Conservation (phyloP, 2,329 filamentous ascomycete genomes). For the Penicillium sp. region DNA sequence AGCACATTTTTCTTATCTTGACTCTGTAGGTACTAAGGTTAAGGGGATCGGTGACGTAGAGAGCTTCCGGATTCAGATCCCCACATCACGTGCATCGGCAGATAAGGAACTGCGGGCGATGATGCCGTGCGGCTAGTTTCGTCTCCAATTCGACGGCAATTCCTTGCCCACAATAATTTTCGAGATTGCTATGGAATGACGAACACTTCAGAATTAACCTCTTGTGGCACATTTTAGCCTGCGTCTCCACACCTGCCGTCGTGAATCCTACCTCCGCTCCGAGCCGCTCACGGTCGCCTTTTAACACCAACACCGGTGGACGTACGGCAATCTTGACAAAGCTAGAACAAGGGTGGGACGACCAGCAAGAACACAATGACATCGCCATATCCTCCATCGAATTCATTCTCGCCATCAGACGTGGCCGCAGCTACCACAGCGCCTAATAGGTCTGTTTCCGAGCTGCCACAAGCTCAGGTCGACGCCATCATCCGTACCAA, state of each 20-base stretch:
- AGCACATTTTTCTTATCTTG: neutral
- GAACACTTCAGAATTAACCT: neutral
- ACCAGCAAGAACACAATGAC: slow-evolving; percentile 24
- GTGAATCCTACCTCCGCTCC: neutral
- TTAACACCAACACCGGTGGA: slow-evolving; percentile 4
- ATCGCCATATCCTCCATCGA: slow-evolving; percentile 33
- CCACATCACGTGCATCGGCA: slow-evolving; percentile 24
- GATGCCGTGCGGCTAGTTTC: slow-evolving; percentile 12
- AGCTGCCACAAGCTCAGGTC: slow-evolving; percentile 48
- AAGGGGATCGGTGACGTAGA: slow-evolving; percentile 17
- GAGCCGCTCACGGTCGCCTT: slow-evolving; percentile 3
- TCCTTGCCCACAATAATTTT: slow-evolving; percentile 4
- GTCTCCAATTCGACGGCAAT: slow-evolving; percentile 14
- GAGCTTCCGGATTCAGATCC: slow-evolving; percentile 20
- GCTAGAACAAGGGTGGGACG: neutral
- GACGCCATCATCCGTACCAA: slow-evolving; percentile 52
- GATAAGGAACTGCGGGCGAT: slow-evolving; percentile 16
- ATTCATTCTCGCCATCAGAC: slow-evolving; percentile 35
- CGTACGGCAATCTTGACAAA: slow-evolving; percentile 5
- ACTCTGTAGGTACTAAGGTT: too few relatives aligned
- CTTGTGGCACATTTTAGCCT: neutral
- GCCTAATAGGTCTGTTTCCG: slow-evolving; percentile 35
- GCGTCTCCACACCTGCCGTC: neutral
- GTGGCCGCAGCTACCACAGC: slow-evolving; percentile 24
- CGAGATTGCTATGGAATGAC: neutral